These are phyloP conservation scores for Lolium rigidum DNA, from an alignment of 176 grass and related monocot species.

Conservation along the genomic window DNA sequence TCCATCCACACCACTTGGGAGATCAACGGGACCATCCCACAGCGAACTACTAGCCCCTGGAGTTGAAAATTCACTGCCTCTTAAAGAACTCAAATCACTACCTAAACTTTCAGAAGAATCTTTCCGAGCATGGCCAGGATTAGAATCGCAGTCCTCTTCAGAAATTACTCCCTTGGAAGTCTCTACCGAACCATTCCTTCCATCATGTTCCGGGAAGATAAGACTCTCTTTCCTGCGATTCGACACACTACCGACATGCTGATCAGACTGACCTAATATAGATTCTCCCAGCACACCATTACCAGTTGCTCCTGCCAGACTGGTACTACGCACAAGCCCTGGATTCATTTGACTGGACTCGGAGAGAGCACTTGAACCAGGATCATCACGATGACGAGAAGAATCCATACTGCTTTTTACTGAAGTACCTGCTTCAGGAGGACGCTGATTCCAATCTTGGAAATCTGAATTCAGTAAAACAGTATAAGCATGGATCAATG, in stretches of 20 bases:
- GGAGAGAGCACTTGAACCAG: conserved; percentile 48
- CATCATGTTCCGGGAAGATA: conserved; percentile 50
- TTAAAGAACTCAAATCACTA: conserved; percentile 96
- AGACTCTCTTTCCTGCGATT: conserved; percentile 49
- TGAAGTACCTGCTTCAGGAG: conserved; percentile 63
- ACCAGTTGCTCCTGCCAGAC: conserved; percentile 53
- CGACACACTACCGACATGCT: conserved; percentile 35
- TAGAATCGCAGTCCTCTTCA: conserved; percentile 56
- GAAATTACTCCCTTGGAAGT: conserved; percentile 51
- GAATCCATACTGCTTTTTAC: conserved; percentile 38
- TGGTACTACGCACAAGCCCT: conserved; percentile 30
- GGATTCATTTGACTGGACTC: conserved; percentile 48
- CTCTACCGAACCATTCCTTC: conserved; percentile 43
- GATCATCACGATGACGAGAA: conserved; percentile 43
- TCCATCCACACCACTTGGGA: conserved; percentile 62
- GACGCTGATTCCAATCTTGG: conserved; percentile 63
- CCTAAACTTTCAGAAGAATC: conserved; percentile 89
- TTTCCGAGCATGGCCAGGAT: conserved; percentile 70
- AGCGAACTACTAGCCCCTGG: conserved; percentile 66
- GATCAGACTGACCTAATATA: conserved; percentile 50
- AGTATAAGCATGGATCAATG: conserved; percentile 28
- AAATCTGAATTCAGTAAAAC: conserved; percentile 67
- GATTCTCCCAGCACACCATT: conserved; percentile 67
- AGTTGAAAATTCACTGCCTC: conserved; percentile 80
- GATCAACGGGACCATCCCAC: conserved; percentile 73